These are phyloP conservation scores for Sporothrix globosa DNA, from an alignment of 2,329 filamentous ascomycete genomes.

Conservation along the genomic window DNA sequence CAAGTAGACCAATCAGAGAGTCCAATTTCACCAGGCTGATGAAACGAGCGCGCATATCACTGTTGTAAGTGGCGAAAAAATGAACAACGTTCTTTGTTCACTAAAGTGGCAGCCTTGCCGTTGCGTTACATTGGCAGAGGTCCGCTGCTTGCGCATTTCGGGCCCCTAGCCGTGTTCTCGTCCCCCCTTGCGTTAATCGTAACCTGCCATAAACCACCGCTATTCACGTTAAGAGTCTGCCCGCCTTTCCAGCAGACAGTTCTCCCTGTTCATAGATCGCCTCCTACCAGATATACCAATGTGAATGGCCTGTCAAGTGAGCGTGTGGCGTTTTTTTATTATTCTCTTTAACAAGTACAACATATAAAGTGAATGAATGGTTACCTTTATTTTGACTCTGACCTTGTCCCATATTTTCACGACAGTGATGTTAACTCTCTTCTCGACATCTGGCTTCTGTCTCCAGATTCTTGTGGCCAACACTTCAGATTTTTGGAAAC, in stretches of 20 bases:
- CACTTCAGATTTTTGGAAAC: too few relatives aligned
- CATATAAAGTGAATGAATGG: too few relatives aligned
- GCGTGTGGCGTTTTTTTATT: too few relatives aligned
- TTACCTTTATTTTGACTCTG: too few relatives aligned
- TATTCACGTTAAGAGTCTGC: neutral
- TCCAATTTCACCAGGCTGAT: neutral
- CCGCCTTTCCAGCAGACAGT: neutral
- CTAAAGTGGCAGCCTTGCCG: neutral
- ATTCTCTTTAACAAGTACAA: too few relatives aligned
- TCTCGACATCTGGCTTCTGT: too few relatives aligned
- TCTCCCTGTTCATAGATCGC: constrained; percentile 5
- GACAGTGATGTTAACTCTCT: too few relatives aligned
- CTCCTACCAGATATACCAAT: neutral
- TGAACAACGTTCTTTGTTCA: constrained; percentile 19
- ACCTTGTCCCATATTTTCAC: too few relatives aligned
- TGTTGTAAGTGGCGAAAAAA: neutral
- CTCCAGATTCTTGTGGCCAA: too few relatives aligned
- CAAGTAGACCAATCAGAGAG: neutral
- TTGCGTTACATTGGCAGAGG: neutral
- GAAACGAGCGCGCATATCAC: neutral
- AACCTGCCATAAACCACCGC: neutral
- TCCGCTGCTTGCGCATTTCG: too few relatives aligned
- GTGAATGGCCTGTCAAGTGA: too few relatives aligned
- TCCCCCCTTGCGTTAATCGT: neutral
- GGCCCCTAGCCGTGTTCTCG: neutral